Percentiles rank a stretch among this genome's conserved stretches.
These are phyloP conservation scores for Tinospora cordifolia DNA, from an alignment of 164 flowering plant genomes.

Conservation along the genomic window DNA sequence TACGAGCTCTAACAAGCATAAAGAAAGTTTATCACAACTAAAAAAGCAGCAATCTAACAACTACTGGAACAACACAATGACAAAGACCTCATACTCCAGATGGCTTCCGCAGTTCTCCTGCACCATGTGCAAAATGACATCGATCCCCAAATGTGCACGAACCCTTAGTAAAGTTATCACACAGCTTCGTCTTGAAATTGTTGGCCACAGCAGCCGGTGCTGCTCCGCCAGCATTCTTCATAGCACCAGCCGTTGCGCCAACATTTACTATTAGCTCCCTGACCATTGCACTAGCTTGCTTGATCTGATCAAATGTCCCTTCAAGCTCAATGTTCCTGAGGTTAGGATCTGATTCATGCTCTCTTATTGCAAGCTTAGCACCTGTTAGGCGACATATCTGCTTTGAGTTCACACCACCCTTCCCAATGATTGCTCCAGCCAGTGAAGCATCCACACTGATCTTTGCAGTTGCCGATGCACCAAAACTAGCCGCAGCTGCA, in stretches of 20 bases:
- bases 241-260: constrained; percentile 27
- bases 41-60: no score
- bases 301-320: constrained; percentile 74
- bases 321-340: constrained; percentile 72
- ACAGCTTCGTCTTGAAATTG: constrained; percentile 61
- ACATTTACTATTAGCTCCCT: constrained; percentile 47
- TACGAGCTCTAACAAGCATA: no score
- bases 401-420: constrained; percentile 69
- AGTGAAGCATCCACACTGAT: constrained; percentile 69
- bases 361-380: constrained; percentile 58
- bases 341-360: constrained; percentile 57
- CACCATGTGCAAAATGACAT: constrained; percentile 78
- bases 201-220: constrained; percentile 16
- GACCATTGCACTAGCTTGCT: constrained; percentile 69
- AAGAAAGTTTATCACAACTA: not conserved
- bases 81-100: constrained; percentile 15
- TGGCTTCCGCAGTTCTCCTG: constrained; percentile 45
- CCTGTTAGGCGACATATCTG: constrained; percentile 64
- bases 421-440: constrained; percentile 75
- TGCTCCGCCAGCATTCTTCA: constrained; percentile 15
- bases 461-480: constrained; percentile 68
- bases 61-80: no score
- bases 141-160: constrained; percentile 65
- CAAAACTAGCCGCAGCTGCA: constrained; percentile 52
- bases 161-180: constrained; percentile 58